phyloP scores from a whole-genome alignment of 345 rosid genomes.

The Brassica nigra region DNA sequence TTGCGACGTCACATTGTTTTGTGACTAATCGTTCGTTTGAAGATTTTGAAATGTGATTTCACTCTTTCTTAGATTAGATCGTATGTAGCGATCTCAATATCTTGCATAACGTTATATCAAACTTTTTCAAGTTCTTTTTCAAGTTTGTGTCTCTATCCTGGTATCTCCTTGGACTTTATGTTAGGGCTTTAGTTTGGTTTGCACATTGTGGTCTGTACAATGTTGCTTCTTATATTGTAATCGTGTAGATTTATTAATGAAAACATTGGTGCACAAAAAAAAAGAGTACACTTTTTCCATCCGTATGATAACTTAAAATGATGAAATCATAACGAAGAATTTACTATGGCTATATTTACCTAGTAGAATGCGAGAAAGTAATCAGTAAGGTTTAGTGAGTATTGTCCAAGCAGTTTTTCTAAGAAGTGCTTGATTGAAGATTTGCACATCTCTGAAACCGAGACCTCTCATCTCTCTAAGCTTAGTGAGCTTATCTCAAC shows the following conservation, averaged over 20 bases:
- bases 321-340: too few relatives aligned
- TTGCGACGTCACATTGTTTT: neutral
- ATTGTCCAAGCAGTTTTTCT: too few relatives aligned
- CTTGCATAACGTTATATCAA: neutral
- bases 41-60: neutral
- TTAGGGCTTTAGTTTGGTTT: neutral
- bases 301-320: too few relatives aligned
- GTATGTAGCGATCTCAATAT: neutral
- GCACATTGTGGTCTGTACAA: neutral
- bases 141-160: neutral
- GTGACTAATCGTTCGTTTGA: neutral
- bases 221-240: neutral
- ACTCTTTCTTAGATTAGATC: neutral
- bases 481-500: too few relatives aligned
- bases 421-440: too few relatives aligned
- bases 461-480: too few relatives aligned
- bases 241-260: neutral
- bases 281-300: too few relatives aligned
- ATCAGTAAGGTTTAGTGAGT: too few relatives aligned
- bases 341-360: too few relatives aligned
- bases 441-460: too few relatives aligned
- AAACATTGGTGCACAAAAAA: neutral
- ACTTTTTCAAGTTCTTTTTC: neutral
- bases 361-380: too few relatives aligned
- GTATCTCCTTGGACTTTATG: neutral